Conservation (phyloP, 352 stramenopile species). For the Phytophthora litchii region DNA sequence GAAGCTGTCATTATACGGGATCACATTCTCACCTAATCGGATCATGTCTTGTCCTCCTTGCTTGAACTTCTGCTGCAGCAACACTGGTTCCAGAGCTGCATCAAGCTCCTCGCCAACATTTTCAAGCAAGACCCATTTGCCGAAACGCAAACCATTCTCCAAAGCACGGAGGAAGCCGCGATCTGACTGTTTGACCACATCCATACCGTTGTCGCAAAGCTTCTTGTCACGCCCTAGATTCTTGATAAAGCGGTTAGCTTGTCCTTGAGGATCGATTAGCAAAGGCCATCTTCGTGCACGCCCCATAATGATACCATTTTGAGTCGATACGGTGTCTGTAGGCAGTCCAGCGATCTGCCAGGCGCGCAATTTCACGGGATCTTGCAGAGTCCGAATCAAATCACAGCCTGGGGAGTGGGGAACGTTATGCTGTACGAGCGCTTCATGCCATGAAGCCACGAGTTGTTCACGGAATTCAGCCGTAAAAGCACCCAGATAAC, state of each 20-base stretch:
- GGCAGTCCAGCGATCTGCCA: slow-evolving; percentile 91
- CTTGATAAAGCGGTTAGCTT: slow-evolving; percentile 93
- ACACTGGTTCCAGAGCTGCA: slow-evolving; percentile 88
- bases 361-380: slow-evolving; percentile 87
- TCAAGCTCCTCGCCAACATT: slow-evolving; percentile 92
- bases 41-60: slow-evolving; percentile 94
- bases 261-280: slow-evolving; percentile 92
- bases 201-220: slow-evolving; percentile 90
- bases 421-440: slow-evolving; percentile 60
- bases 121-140: slow-evolving; percentile 91
- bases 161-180: slow-evolving; percentile 86
- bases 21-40: slow-evolving; percentile 89
- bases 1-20: slow-evolving; percentile 92
- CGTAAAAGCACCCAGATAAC: slow-evolving; percentile 88
- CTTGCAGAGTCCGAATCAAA: slow-evolving; percentile 84
- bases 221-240: slow-evolving; percentile 87
- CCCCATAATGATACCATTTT: slow-evolving; percentile 94
- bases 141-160: slow-evolving; percentile 91
- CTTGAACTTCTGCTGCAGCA: slow-evolving; percentile 93
- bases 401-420: slow-evolving; percentile 86
- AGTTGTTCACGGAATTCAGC: slow-evolving; percentile 83
- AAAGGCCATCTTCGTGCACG: slow-evolving; percentile 85
- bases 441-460: slow-evolving; percentile 69
- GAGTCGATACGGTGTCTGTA: slow-evolving; percentile 90
- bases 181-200: slow-evolving; percentile 91